Evolutionary conservation across 805 yeast species (phyloP).

Genomic region (Sugiyamaella marilandica): DNA sequence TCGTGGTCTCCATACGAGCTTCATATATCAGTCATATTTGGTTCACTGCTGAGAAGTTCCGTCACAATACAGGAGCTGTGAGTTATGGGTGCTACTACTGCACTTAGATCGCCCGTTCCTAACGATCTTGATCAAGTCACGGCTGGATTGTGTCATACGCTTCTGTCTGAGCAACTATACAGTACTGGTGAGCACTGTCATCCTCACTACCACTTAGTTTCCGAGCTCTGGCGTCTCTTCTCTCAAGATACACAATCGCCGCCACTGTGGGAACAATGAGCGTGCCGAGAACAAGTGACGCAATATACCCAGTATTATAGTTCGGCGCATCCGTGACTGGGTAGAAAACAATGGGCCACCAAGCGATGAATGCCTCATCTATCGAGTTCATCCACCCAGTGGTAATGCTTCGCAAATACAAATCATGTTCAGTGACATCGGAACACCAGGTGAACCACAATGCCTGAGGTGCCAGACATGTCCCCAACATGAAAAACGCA

Average conservation of each 20-base stretch:
- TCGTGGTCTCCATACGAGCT: too few relatives aligned
- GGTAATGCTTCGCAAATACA: slow-evolving; percentile 17
- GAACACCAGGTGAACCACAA: slow-evolving; percentile 17
- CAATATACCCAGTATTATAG: slow-evolving; percentile 13
- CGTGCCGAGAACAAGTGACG: slow-evolving; percentile 14
- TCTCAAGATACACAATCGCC: slow-evolving; percentile 13
- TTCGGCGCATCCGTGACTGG: slow-evolving; percentile 17
- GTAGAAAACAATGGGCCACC: slow-evolving; percentile 19
- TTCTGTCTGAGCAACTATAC: neutral
- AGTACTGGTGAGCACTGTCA: neutral
- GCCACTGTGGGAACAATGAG: slow-evolving; percentile 18
- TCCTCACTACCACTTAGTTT: neutral
- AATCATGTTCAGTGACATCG: slow-evolving; percentile 15
- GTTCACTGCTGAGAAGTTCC: too few relatives aligned
- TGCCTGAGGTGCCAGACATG: slow-evolving; percentile 16
- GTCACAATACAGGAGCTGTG: too few relatives aligned
- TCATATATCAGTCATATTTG: too few relatives aligned
- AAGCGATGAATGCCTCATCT: slow-evolving; percentile 17
- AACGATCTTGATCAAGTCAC: too few relatives aligned
- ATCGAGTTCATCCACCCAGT: slow-evolving; percentile 18
- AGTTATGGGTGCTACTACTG: too few relatives aligned
- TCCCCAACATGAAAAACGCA: slow-evolving; percentile 16
- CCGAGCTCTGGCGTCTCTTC: slow-evolving; percentile 6
- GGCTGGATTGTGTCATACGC: neutral
- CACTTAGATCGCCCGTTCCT: too few relatives aligned